Percentiles rank a stretch among this genome's conserved stretches.
These are phyloP conservation scores for Microcera coccophila DNA, from an alignment of 2,329 filamentous ascomycete species.

Conservation along the genomic window DNA sequence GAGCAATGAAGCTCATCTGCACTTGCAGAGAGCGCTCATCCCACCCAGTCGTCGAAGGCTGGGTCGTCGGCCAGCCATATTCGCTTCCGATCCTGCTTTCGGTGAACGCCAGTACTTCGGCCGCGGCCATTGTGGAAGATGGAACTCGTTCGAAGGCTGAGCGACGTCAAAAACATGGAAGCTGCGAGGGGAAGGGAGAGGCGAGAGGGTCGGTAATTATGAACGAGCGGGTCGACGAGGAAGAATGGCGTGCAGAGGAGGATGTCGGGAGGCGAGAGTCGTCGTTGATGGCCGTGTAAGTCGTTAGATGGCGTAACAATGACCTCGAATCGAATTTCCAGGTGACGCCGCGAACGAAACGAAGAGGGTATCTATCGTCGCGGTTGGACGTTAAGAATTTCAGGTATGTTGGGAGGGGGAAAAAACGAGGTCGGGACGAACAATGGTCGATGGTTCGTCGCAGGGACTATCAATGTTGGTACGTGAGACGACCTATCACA, in stretches of 20 bases:
- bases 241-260: constrained; percentile 8
- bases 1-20: constrained; percentile 32
- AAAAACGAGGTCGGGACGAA: constrained; percentile 11
- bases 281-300: constrained; percentile 16
- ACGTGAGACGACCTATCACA: constrained; percentile 10
- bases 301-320: too few species aligned
- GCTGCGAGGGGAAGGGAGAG: constrained; percentile 28
- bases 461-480: constrained; percentile 17
- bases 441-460: constrained; percentile 13
- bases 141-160: constrained; percentile 40
- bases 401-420: constrained; percentile 5
- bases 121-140: constrained; percentile 53
- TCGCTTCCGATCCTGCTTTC: constrained; percentile 41
- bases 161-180: constrained; percentile 51
- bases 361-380: constrained; percentile 2
- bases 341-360: not conserved
- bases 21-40: constrained; percentile 25
- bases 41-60: constrained; percentile 27
- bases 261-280: constrained; percentile 6
- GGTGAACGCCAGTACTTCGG: constrained; percentile 44
- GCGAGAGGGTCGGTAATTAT: constrained; percentile 10
- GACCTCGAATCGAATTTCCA: not conserved
- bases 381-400: not conserved
- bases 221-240: constrained; percentile 11
- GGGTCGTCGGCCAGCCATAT: constrained; percentile 36